Evolutionary conservation across 352 stramenopile species (phyloP).

Genomic region (Achlya hypogyna): DNA sequence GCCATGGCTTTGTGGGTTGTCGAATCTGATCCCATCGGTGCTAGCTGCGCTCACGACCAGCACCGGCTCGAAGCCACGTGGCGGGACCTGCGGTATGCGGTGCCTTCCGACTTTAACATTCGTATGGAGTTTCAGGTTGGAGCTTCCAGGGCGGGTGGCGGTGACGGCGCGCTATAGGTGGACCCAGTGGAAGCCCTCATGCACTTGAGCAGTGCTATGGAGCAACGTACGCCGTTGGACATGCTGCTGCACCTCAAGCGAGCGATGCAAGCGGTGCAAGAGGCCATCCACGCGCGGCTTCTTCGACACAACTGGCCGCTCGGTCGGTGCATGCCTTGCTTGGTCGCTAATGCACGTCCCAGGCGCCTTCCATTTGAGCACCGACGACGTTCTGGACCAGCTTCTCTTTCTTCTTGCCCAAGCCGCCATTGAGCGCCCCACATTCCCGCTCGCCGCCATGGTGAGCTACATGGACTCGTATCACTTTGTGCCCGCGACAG

Average conservation of each 20-base stretch:
- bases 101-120: conserved; percentile 57
- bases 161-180: no score
- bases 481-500: conserved; percentile 80
- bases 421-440: conserved; percentile 26
- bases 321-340: conserved; percentile 27
- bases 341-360: conserved; percentile 1
- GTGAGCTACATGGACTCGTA: conserved; percentile 68
- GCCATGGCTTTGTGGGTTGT: background rate
- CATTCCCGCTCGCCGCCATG: conserved; percentile 45
- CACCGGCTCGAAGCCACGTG: conserved; percentile 33
- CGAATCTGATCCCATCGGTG: conserved; percentile 23
- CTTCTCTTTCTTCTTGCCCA: conserved; percentile 60
- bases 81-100: conserved; percentile 47
- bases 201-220: background rate
- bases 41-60: conserved; percentile 41
- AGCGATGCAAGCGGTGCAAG: conserved; percentile 51
- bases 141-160: background rate
- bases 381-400: conserved; percentile 74
- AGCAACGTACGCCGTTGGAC: conserved; percentile 54
- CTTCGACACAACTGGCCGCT: conserved; percentile 40
- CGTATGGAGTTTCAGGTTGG: conserved; percentile 57
- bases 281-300: conserved; percentile 45
- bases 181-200: conserved; percentile 5
- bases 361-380: conserved; percentile 54
- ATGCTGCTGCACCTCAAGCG: conserved; percentile 66